Conservation (phyloP, 2,329 filamentous ascomycete genomes). For the Tolypocladium tropicale region DNA sequence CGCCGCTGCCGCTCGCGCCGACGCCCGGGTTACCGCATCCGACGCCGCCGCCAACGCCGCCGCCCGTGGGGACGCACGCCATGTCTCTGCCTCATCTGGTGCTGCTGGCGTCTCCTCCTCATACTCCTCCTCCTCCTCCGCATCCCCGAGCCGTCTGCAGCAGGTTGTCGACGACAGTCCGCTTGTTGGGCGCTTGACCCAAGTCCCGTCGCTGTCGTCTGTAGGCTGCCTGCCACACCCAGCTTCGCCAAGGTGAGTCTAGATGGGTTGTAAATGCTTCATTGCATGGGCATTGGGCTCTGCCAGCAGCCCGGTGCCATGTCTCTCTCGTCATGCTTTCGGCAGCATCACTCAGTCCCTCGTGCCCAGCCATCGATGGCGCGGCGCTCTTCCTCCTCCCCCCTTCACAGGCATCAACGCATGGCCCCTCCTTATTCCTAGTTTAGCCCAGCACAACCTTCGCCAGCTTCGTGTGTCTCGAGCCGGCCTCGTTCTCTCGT, state of each 20-base stretch:
- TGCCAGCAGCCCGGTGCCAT: not conserved
- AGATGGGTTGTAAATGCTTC: not conserved
- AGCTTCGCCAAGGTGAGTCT: conserved; percentile 15
- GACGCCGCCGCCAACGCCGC: not conserved
- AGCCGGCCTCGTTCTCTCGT: not conserved
- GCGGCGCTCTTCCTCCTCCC: not conserved
- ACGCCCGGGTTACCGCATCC: not conserved
- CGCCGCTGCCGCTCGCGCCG: not conserved
- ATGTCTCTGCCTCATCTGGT: not conserved
- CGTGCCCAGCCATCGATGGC: not conserved
- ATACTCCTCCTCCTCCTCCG: conserved; percentile 7
- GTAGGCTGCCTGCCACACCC: conserved; percentile 13
- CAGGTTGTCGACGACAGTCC: conserved; percentile 31
- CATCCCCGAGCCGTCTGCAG: conserved; percentile 11
- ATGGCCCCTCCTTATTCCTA: not conserved
- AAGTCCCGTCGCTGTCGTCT: conserved; percentile 9
- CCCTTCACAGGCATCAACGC: not conserved
- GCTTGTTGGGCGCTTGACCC: conserved; percentile 28
- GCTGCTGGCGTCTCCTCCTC: conserved; percentile 1
- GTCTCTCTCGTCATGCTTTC: not conserved
- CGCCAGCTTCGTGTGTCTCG: not conserved
- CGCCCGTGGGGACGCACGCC: not conserved
- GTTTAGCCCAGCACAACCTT: not conserved
- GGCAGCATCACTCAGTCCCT: no score
- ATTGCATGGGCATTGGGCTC: not conserved